Evolutionary conservation across 257 asterid genomes (phyloP), one percentile per base, ranked within the genome.

Genomic region (Cordia subcordata): DNA sequence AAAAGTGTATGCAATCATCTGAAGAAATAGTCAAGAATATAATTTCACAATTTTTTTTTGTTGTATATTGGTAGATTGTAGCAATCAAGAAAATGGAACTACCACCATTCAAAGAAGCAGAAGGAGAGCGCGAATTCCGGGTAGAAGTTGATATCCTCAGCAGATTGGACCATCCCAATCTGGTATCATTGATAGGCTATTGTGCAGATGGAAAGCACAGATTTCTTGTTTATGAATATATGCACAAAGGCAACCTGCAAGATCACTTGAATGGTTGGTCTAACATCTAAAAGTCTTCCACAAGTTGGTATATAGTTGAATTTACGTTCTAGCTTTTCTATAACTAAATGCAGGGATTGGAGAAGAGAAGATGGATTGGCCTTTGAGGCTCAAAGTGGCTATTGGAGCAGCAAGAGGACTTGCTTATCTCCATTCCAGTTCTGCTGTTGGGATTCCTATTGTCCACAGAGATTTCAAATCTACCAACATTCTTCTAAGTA

Each of bases 171-270:
- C 99, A 92, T 70, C 94, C 95, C 18, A 88, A 92, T 76, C 90
- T 92, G 5, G 96, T 92, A 47, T 78, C 85, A 58, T 72, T 92
- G 38, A 82, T 84, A 59, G 95, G 96, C 47, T 92, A 92, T 54
- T 88, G 98, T 73, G 98, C 98, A 56, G 95, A 92, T 65, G 95
- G 97, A 79, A 92, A 88, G 74, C 96, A 92, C 53, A 86, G 99
- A 51, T 88, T 92, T 73, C 79, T 92, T 18, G 99, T 92, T 9
- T 92, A 92, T 10, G 99, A 92, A 70, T 88, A 88, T 65, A 65
- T 88, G 89, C 90, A 71, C 63, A 79, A 78, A 66, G 96, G 96
- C 55, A 88, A 91, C 71, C 87, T 91, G 66, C 96, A 86, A 74
- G 96, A 88, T 73, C 93, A 86, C 73, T 81, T 86, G 68, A 86